phyloP scores from a whole-genome alignment of 768 basidiomycete genomes.

The Lepiota brunneoincarnata region DNA sequence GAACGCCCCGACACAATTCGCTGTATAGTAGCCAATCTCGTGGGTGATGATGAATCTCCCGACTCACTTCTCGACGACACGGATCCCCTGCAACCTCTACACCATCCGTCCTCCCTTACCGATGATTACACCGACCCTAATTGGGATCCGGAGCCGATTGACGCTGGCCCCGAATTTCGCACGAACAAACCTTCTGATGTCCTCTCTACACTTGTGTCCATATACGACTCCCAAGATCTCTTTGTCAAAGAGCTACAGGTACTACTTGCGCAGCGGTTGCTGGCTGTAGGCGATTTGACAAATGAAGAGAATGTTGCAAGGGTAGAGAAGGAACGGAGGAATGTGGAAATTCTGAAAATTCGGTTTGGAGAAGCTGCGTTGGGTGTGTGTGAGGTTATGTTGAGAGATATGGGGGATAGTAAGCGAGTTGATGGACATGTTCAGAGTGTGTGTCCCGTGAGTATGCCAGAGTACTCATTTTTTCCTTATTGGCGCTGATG shows the following conservation, averaged over 20 bases:
- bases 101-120: constrained; percentile 36
- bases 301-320: constrained; percentile 2
- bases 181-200: constrained; percentile 91
- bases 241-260: constrained; percentile 96
- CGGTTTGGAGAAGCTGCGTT: constrained; percentile 92
- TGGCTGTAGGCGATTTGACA: constrained; percentile 44
- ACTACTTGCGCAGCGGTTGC: constrained; percentile 80
- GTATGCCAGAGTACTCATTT: constrained; percentile 21
- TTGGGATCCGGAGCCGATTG: constrained; percentile 96
- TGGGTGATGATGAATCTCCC: constrained; percentile 79
- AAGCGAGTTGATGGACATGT: constrained; percentile 86
- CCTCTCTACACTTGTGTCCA: constrained; percentile 94
- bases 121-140: constrained; percentile 91
- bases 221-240: constrained; percentile 95
- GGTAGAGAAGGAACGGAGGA: constrained; percentile 60
- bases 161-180: constrained; percentile 95
- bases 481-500: background rate
- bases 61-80: constrained; percentile 84
- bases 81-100: constrained; percentile 74
- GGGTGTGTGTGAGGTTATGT: constrained; percentile 97
- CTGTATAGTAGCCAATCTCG: constrained; percentile 87
- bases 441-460: constrained; percentile 67
- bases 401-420: constrained; percentile 96
- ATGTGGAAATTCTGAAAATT: constrained; percentile 91
- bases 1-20: constrained; percentile 91